phyloP scores from a whole-genome alignment of 2,329 filamentous ascomycete species.

The Phialophora verrucosa region DNA sequence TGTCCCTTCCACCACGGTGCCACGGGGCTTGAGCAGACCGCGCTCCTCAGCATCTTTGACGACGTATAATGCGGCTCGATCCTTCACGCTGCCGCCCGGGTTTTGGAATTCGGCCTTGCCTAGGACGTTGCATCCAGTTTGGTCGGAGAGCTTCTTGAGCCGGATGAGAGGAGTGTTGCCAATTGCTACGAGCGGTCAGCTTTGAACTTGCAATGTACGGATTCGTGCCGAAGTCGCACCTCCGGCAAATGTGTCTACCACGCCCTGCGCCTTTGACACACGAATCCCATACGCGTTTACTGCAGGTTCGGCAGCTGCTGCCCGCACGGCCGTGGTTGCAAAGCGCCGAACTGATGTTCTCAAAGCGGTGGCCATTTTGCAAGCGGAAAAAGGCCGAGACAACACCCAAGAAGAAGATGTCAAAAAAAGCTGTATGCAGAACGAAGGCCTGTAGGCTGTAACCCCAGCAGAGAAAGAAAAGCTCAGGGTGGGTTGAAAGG shows the following conservation, averaged over 20 bases:
- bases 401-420: background rate
- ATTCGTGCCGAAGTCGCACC: slow-evolving; percentile 59
- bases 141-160: slow-evolving; percentile 82
- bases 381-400: background rate
- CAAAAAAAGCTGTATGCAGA: background rate
- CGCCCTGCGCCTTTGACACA: slow-evolving; percentile 79
- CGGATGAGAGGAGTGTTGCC: slow-evolving; percentile 96
- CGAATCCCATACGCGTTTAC: slow-evolving; percentile 64
- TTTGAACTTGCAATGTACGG: background rate
- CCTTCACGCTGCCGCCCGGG: slow-evolving; percentile 93
- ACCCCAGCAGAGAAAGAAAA: background rate
- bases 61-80: slow-evolving; percentile 92
- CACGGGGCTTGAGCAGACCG: slow-evolving; percentile 80
- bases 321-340: slow-evolving; percentile 65
- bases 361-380: slow-evolving; percentile 33
- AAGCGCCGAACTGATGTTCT: slow-evolving; percentile 60
- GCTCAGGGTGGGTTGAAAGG: background rate
- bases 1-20: slow-evolving; percentile 95
- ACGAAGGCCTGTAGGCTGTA: background rate
- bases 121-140: slow-evolving; percentile 91
- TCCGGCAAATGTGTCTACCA: slow-evolving; percentile 78
- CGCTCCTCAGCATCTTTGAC: slow-evolving; percentile 91
- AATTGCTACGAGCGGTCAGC: slow-evolving; percentile 68
- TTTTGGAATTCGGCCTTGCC: slow-evolving; percentile 99
- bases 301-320: slow-evolving; percentile 48